Base-by-base conservation (phyloP, 1,284 basidiomycete species). In the Golubevia sp. region DNA sequence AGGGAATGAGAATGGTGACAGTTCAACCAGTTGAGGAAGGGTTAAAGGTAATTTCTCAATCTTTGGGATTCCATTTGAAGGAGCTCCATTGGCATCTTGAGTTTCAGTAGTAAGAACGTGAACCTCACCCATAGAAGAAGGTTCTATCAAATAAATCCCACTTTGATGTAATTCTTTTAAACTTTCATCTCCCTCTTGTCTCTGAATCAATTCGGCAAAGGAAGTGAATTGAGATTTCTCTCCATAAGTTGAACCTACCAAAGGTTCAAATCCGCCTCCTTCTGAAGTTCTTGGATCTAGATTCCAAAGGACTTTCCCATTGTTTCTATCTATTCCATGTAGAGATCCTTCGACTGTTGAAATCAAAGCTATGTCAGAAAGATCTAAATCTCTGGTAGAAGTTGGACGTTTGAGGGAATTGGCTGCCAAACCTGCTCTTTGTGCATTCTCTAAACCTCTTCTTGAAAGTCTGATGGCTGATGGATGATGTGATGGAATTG, bases 281-380 rank as follows among this genome's bases (percentile, higher is more conserved):
- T 23, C 13, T 23, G 6, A 11, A 63, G 53, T 74, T 66, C 20
- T 65, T 7, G 20, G 2, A 2, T 51, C 49, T 20, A 82, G 58
- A 2, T 66, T 62, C 80, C 80, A 82, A 21, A 76, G 66, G 53
- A 58, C 63, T 3, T 58, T 62, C 24, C 94, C 94, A 0, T 90
- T 90, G 0, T 90, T 88, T 62, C 94, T 86, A 79, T 93, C 92
- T 66, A 96, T 86, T 0, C 92, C 93, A 85, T 94, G 92, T 54
- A 96, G 90, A 65, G 90, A 91, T 24, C 93, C 94, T 83, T 96
- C 94, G n/a, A 95, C 89, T 6, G 92, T 92, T 2, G 93, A 91
- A 13, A 93, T 88, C 11, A 96, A 87, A 54, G 93, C 89, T 52
- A 92, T 88, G 76, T 93, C 90, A 67, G 92, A 84, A 3, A 93